Base-by-base conservation (phyloP, 345 rosid genomes). In the Eucalyptus victrix region DNA sequence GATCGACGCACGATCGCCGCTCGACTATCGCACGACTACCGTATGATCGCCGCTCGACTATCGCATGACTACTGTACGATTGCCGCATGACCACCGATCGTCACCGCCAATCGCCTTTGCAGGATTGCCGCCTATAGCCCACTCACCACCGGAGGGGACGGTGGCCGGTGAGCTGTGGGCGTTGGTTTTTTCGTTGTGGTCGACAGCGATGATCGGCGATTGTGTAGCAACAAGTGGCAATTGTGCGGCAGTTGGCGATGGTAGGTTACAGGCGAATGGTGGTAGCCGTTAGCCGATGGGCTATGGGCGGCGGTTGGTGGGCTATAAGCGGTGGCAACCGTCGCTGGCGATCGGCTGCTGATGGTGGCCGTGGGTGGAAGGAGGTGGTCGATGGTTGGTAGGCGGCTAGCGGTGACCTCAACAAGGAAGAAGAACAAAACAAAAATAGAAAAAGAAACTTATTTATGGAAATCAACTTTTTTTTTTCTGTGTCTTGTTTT, bases 61-160 rank as follows among this genome's bases (percentile, higher is more conserved):
- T 9, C 6, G 9, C 45, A 37, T 4, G 40, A 37, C 40, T 37
- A 37, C 4, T 6, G 6, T 5, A 40, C 8, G 45, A 44, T 44
- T 1, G 1, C 15, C 1, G 5, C 5, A 49, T 0, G 5, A 49
- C 49, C 15, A 49, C 6, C 15, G 0, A 49, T 49, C 1, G 0
- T 49, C 2, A 0, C 1, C 0, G 50, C 50, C 0, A 49, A 1
- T 13, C 0, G 50, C 15, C 1, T 0, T 4, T 0, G 15, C 50
- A 12, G 0, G 50, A 49, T 49, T 49, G 6, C 5, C 2, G 2
- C 16, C 6, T 0, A 49, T 0, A 1, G 1, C 50, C 16, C 16
- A 49, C 2, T 49, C 1, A 0, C 15, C 5, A 0, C 0, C 2
- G 2, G 6, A 49, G 6, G 50, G 6, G 16, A 2, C 1, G 6